Conservation (phyloP, 495 filamentous ascomycete species). For the Penicillium manginii region DNA sequence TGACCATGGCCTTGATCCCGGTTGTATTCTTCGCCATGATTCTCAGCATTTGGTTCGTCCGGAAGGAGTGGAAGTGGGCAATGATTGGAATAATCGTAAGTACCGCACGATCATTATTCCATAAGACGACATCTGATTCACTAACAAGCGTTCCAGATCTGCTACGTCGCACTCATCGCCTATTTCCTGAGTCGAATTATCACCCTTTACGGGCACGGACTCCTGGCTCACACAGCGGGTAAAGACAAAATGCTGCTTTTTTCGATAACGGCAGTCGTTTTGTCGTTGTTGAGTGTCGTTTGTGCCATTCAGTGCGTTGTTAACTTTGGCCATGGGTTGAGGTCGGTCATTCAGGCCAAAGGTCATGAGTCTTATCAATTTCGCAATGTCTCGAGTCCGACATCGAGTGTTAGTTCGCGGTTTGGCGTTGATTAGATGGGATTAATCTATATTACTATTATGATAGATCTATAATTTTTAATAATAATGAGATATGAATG, state of each 20-base stretch:
- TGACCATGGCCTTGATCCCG: constrained; percentile 28
- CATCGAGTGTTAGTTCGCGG: not conserved
- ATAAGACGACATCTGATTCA: not conserved
- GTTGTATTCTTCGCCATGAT: constrained; percentile 20
- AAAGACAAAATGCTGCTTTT: constrained; percentile 30
- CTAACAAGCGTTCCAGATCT: constrained; percentile 8
- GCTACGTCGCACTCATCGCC: constrained; percentile 19
- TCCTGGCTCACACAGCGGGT: constrained; percentile 13
- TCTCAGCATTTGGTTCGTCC: constrained; percentile 19
- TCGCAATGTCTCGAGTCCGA: constrained; percentile 5
- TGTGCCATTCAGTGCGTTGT: constrained; percentile 18
- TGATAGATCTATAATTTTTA: not conserved
- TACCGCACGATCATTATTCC: not conserved
- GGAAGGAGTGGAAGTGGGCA: constrained; percentile 13
- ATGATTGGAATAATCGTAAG: constrained; percentile 21
- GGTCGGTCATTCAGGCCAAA: not conserved
- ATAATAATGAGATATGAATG: not conserved
- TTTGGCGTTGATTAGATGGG: not conserved
- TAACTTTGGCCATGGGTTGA: constrained; percentile 21
- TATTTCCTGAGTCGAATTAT: constrained; percentile 27
- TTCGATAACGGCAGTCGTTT: constrained; percentile 13
- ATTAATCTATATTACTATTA: not conserved
- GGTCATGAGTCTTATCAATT: not conserved
- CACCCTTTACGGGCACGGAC: constrained; percentile 11
- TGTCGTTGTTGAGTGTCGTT: constrained; percentile 12